Evolutionary conservation across 176 grass and related monocot species (phyloP), one percentile per base, ranked within the genome.

Genomic region (Triticum turgidum): DNA sequence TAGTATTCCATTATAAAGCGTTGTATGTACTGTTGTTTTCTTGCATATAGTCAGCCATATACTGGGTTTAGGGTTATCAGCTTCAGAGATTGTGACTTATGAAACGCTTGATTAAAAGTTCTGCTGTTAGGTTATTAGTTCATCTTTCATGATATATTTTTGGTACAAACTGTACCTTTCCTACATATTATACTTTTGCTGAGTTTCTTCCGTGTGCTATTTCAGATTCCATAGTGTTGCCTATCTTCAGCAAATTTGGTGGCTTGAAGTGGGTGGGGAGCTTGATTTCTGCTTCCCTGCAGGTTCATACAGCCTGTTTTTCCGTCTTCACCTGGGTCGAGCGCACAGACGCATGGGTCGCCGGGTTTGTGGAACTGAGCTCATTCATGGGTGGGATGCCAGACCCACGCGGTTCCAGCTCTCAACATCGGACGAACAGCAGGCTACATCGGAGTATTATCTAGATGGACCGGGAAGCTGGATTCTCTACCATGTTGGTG

Each of bases 171-270:
- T 30, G 29, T 30, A 30, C 29, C 29, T 30, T 52, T 56, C 21
- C 7, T 83, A 34, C 83, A 41, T 41, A 74, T 79, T 58, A 0
- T 71, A 18, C 44, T 74, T 30, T 89, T 58, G 35, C 71, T 88
- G 44, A 92, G n/a, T 67, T 83, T 32, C 42, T 65, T 85, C 69
- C 73, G 61, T 88, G n/a, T 91, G 29, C 9, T 64, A 80, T n/a
- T 90, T 67, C 82, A 98, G 96, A 90, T 98, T 94, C 77, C 88
- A 87, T 86, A 90, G 82, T 42, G 90, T 95, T 80, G 96, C 96
- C 34, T 98, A 98, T 85, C 93, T 98, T 77, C 93, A 95, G 62
- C 96, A 98, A 87, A 98, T 93, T 79, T 98, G 96, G 96, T 98
- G 96, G 96, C 89, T 98, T 42, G 96, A 98, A 82, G 93, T 95